Evolutionary conservation across 345 rosid genomes (phyloP), one percentile per base, ranked within the genome.

Genomic region (Rubroshorea leprosula): DNA sequence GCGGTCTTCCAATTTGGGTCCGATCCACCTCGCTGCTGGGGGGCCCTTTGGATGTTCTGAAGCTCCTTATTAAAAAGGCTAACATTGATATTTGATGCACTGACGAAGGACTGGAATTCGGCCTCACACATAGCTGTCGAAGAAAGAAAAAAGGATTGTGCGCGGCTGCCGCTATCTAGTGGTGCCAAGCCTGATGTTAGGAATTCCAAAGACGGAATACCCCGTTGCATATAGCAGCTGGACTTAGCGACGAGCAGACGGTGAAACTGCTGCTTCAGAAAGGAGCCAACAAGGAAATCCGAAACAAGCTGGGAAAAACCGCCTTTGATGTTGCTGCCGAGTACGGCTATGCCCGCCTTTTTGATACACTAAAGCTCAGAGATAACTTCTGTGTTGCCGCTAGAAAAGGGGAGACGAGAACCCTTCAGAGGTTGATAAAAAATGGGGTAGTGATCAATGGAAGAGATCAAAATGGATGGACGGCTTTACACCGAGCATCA

Each of bases 401-500:
- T 5, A 49, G 87, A 19, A 80, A 78, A 60, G 91, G 91, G 5
- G 85, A 82, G 31, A 57, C 49, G 38, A 70, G 76, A 47, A 47
- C 57, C 1, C 58, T 85, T 21, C 63, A 58, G 16, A 65, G 66
- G 55, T 45, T 79, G 57, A 60, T 80, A 2, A 80, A 82, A 60
- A 65, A 62, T 24, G 91, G 91, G 12, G 91, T 85, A 0, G 53
- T 63, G 0, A 69, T 82, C 43, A 76, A 76, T 7, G 82, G 84
- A 2, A 60, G 68, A 11, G 85, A 85, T 57, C 85, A 77, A 45
- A 75, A 81, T 25, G 87, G 90, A 19, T 84, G 87, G 90, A 84
- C 85, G 0, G 85, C 87, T 0, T 66, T 85, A 52, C 91, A 85
- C 26, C 71, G 91, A 48, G 83, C 82, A 1, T 68, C 82, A 5